phyloP scores from a whole-genome alignment of 352 stramenopile species.

The Phytophthora agathidicida region DNA sequence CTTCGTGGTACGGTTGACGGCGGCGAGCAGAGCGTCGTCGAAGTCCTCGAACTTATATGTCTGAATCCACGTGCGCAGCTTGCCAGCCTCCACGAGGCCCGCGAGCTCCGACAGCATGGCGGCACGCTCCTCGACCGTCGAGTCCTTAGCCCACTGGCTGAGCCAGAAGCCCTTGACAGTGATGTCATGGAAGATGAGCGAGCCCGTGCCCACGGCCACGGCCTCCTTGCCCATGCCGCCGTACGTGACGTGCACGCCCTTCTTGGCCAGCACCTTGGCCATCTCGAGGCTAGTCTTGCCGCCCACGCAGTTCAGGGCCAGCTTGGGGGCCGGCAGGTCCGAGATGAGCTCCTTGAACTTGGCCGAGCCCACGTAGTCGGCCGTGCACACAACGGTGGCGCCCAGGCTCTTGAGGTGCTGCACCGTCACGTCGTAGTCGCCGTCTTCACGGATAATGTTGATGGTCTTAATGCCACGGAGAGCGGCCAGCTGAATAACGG shows the following conservation, averaged over 20 bases:
- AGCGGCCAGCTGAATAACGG: conserved; percentile 89
- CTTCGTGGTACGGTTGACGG: conserved; percentile 83
- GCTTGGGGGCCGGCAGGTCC: conserved; percentile 85
- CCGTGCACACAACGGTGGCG: conserved; percentile 73
- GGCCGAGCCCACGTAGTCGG: conserved; percentile 77
- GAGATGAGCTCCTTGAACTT: conserved; percentile 86
- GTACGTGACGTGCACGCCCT: conserved; percentile 83
- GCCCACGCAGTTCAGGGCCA: conserved; percentile 85
- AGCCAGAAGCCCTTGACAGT: conserved; percentile 89
- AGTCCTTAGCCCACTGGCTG: conserved; percentile 81
- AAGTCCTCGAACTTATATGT: conserved; percentile 89
- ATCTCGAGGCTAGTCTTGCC: conserved; percentile 74
- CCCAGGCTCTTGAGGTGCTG: conserved; percentile 83
- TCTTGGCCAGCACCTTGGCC: conserved; percentile 72
- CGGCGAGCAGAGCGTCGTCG: conserved; percentile 71
- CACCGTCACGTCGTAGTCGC: conserved; percentile 78
- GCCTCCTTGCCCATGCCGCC: conserved; percentile 81
- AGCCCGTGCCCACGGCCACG: conserved; percentile 65
- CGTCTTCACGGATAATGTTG: conserved; percentile 89
- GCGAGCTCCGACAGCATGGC: conserved; percentile 78
- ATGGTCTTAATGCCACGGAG: conserved; percentile 90
- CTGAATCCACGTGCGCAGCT: conserved; percentile 85
- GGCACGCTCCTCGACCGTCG: conserved; percentile 61
- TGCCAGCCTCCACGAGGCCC: conserved; percentile 66
- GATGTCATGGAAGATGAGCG: conserved; percentile 90